Evolutionary conservation across 345 rosid genomes (phyloP), one percentile per base, ranked within the genome.

Genomic region (Sisymbrium altissimum): DNA sequence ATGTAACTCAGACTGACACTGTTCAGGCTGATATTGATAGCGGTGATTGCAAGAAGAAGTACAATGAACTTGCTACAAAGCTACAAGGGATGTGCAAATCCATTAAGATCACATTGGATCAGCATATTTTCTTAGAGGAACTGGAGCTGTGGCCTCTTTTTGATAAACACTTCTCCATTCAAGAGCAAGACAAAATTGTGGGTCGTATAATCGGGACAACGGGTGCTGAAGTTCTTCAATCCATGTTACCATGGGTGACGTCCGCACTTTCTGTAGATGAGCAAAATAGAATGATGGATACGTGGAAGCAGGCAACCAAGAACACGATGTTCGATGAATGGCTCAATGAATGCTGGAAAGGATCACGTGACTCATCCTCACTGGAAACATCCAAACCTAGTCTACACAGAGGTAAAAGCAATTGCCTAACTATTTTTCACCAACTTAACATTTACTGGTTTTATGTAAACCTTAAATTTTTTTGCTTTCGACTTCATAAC

Each of bases 31-130:
- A 59, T 40, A 73, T 60, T n/a, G 54, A 69, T 13, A 46, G 44
- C 9, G 36, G 38, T 70, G 86, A 84, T 75, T 59, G 54, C 74
- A 79, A 68, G 62, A 80, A 74, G 65, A 82, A 87, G 75, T 87
- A 90, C 76, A 81, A 72, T 53, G 92, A 93, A 70, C 86, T 89
- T 57, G 89, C 92, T 21, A 90, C 94, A 15, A 90, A 86, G 84
- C 85, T 93, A 77, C 93, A 93, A 81, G 97, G 94, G 59, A 93
- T 90, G 97, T 90, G 97, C 84, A 90, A 93, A 88, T 90, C 97
- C 41, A 75, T 87, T 70, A 87, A 84, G 75, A 92, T 93, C 72
- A 74, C 93, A 48, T 74, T 90, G 68, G 98, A 93, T 78, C 93
- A 90, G 64, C 97, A 89, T 84, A 86, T 90, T 74, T 86, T 80